Conservation (phyloP, 1,284 basidiomycete genomes). For the Fistulinella cinereoalba region DNA sequence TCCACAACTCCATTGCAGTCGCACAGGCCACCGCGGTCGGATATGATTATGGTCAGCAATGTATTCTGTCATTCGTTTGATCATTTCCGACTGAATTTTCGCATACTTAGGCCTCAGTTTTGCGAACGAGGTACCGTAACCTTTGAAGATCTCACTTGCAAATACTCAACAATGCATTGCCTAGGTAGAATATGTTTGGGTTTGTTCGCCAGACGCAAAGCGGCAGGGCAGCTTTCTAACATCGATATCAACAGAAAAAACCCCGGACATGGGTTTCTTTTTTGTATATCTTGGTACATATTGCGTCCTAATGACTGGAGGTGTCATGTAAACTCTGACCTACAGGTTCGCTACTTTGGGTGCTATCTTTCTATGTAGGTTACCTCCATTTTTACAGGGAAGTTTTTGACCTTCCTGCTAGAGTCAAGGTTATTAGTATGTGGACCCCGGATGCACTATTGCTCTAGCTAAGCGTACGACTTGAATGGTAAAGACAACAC, state of each 20-base stretch:
- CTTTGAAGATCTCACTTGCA: neutral
- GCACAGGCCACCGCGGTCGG: neutral
- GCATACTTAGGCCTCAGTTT: neutral
- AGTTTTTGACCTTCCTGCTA: neutral
- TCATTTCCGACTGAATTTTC: neutral
- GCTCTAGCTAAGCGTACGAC: too few relatives aligned
- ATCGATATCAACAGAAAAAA: neutral
- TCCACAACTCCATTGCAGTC: too few relatives aligned
- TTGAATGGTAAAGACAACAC: too few relatives aligned
- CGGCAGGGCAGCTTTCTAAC: neutral
- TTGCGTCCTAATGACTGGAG: neutral
- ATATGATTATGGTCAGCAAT: neutral
- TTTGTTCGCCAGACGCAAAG: neutral
- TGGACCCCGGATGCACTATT: neutral
- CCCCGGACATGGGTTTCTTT: neutral
- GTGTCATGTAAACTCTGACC: neutral
- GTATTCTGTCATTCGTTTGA: neutral
- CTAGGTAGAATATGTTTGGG: neutral
- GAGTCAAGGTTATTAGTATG: neutral
- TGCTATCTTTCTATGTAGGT: neutral
- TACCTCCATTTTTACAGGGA: neutral
- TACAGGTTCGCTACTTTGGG: neutral
- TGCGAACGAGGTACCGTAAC: neutral
- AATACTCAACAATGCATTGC: neutral
- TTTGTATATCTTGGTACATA: neutral